phyloP scores from a whole-genome alignment of 495 filamentous ascomycete species.

The Entonaema liquescens region DNA sequence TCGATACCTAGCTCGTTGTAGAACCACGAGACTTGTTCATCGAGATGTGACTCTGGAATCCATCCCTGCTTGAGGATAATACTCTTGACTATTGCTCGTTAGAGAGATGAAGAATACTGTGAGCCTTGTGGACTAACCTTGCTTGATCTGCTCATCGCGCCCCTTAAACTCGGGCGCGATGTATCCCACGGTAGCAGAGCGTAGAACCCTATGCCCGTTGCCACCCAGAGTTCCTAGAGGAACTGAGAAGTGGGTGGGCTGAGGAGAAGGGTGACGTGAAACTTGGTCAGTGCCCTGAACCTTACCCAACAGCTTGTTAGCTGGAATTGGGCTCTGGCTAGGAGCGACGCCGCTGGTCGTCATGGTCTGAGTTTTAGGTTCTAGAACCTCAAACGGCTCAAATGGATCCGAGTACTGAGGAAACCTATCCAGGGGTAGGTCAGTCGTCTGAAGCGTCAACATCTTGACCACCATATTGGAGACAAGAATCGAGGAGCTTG shows the following conservation, averaged over 20 bases:
- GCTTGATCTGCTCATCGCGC: conserved; percentile 91
- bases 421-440: conserved; percentile 55
- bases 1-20: conserved; percentile 97
- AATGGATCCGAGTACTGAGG: conserved; percentile 48
- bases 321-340: conserved; percentile 26
- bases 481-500: background rate
- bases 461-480: conserved; percentile 41
- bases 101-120: conserved; percentile 20
- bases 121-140: conserved; percentile 63
- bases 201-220: conserved; percentile 71
- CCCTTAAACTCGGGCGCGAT: conserved; percentile 94
- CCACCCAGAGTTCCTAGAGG: conserved; percentile 64
- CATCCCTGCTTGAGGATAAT: conserved; percentile 66
- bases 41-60: conserved; percentile 84
- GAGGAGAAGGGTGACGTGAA: conserved; percentile 77
- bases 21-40: conserved; percentile 92
- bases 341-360: conserved; percentile 35
- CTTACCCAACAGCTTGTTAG: conserved; percentile 50
- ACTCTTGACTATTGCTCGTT: conserved; percentile 50
- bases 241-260: conserved; percentile 88
- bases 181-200: conserved; percentile 93
- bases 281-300: conserved; percentile 44
- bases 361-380: conserved; percentile 38
- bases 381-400: conserved; percentile 43
- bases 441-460: conserved; percentile 56